Evolutionary conservation across 306 rosid genomes (phyloP).

Genomic region (Trifolium dubium): DNA sequence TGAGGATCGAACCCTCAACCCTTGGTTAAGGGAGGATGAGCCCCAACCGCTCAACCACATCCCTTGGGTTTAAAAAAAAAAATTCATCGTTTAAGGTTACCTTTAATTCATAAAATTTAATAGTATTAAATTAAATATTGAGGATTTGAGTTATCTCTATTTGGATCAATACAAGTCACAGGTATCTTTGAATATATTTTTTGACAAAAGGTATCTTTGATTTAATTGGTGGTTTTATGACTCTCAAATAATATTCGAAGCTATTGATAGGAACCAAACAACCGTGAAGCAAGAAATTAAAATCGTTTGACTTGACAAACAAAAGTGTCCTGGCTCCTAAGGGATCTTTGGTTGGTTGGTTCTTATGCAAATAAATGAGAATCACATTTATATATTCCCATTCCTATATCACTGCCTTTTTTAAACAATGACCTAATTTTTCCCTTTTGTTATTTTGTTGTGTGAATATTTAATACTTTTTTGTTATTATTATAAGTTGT

Average conservation of each 20-base stretch:
- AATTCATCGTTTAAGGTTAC: too few relatives aligned
- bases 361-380: constrained; percentile 44
- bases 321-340: constrained; percentile 18
- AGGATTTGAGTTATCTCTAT: background rate
- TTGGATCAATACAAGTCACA: background rate
- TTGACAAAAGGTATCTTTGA: constrained; percentile 5
- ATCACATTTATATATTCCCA: constrained; percentile 50
- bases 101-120: background rate
- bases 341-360: constrained; percentile 46
- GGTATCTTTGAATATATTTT: background rate
- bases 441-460: background rate
- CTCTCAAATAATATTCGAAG: constrained; percentile 3
- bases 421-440: constrained; percentile 35
- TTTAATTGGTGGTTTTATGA: constrained; percentile 21
- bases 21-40: too few relatives aligned
- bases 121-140: background rate
- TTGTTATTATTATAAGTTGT: background rate
- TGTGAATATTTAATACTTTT: too few relatives aligned
- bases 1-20: too few relatives aligned
- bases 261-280: constrained; percentile 18
- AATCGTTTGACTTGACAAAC: background rate
- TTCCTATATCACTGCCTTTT: constrained; percentile 38
- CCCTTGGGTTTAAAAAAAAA: too few relatives aligned
- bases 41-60: too few relatives aligned
- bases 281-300: constrained; percentile 19